phyloP scores from a whole-genome alignment of 352 stramenopile species.

The Pythium inflatum region DNA sequence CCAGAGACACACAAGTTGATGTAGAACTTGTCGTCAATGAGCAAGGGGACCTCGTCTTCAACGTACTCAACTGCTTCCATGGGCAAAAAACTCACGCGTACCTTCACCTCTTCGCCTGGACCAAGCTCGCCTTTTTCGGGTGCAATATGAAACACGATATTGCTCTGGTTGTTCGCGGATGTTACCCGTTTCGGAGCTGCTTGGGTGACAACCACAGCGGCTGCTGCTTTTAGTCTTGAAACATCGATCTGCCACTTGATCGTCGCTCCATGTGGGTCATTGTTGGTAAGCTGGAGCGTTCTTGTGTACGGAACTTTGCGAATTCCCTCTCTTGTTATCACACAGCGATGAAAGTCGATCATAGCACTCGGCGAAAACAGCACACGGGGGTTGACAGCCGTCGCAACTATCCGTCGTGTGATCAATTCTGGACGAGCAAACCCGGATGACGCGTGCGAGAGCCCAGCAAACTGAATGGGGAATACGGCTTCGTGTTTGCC shows the following conservation, averaged over 20 bases:
- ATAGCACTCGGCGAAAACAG: slow-evolving; percentile 67
- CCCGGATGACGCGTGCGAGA: slow-evolving; percentile 30
- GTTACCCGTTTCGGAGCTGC: slow-evolving; percentile 34
- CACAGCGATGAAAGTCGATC: slow-evolving; percentile 84
- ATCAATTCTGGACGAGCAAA: slow-evolving; percentile 38
- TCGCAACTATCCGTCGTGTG: slow-evolving; percentile 52
- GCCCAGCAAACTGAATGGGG: slow-evolving; percentile 75
- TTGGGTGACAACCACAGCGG: slow-evolving; percentile 18
- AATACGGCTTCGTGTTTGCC: slow-evolving; percentile 62
- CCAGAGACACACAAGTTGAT: slow-evolving; percentile 81
- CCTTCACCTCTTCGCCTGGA: slow-evolving; percentile 67
- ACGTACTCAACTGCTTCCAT: slow-evolving; percentile 78
- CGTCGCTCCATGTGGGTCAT: slow-evolving; percentile 38
- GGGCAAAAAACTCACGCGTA: slow-evolving; percentile 89
- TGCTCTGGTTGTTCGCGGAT: slow-evolving; percentile 36
- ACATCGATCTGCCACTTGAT: slow-evolving; percentile 87
- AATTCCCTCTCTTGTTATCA: slow-evolving; percentile 84
- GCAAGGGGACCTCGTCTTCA: slow-evolving; percentile 72
- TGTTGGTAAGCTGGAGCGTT: slow-evolving; percentile 78
- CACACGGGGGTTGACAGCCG: slow-evolving; percentile 62
- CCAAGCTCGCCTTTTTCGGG: slow-evolving; percentile 81
- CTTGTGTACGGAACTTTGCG: slow-evolving; percentile 89
- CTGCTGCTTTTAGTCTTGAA: slow-evolving; percentile 36
- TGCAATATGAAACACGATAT: slow-evolving; percentile 81
- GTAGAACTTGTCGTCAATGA: slow-evolving; percentile 77